Evolutionary conservation across 78 protist genomes (phyloP).

Genomic region (Dictyostelium brefeldianum): DNA sequence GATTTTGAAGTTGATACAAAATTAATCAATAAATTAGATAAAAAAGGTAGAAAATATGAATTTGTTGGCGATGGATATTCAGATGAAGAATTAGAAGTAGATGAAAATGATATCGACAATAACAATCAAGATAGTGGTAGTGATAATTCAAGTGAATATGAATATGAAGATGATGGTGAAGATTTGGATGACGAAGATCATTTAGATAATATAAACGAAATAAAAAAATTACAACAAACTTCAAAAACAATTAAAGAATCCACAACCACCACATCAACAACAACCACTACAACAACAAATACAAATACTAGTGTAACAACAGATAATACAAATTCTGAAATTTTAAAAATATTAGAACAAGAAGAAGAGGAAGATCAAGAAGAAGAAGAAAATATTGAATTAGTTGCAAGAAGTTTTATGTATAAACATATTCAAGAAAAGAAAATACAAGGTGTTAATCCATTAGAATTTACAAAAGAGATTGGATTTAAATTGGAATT

Average conservation of each 20-base stretch:
- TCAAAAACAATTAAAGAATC: neutral
- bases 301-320: neutral
- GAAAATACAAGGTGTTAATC: slow-evolving; percentile 14
- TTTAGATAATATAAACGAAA: slow-evolving; percentile 28
- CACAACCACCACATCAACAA: neutral
- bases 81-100: slow-evolving; percentile 3
- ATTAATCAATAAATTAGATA: neutral
- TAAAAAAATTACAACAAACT: slow-evolving; percentile 5
- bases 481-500: slow-evolving; percentile 65
- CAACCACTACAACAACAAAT: neutral
- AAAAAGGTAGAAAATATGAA: slow-evolving; percentile 11
- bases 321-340: neutral
- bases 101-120: neutral
- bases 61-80: slow-evolving; percentile 33
- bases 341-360: neutral
- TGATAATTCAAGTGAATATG: neutral
- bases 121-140: neutral
- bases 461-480: slow-evolving; percentile 61
- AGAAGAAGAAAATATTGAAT: slow-evolving; percentile 21
- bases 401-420: slow-evolving; percentile 35
- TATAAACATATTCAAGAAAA: slow-evolving; percentile 37
- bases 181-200: slow-evolving; percentile 1
- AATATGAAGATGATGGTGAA: neutral
- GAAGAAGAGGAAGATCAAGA: neutral
- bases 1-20: slow-evolving; percentile 28